Evolutionary conservation across 139 green algal genomes (phyloP).

Genomic region (Picochlorum sp.): DNA sequence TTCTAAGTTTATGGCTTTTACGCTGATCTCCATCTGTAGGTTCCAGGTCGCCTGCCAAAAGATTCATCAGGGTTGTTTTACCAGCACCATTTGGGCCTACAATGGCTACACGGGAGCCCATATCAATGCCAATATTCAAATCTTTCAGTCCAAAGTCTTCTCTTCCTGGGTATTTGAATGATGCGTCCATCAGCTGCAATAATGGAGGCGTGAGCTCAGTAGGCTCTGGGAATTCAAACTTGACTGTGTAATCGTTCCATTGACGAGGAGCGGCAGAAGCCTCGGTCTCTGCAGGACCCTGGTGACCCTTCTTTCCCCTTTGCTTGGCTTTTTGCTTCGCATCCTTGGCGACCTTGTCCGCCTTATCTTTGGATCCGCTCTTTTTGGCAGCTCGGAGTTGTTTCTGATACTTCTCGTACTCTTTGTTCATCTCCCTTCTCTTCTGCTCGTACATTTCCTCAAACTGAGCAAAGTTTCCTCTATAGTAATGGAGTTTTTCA

Average conservation of each 20-base stretch:
- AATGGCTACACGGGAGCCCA: slow-evolving; percentile 90
- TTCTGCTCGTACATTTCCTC: slow-evolving; percentile 99
- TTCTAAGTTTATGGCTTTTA: slow-evolving; percentile 85
- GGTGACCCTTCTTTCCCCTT: slow-evolving; percentile 38
- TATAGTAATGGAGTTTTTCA: slow-evolving; percentile 87
- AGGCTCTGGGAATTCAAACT: slow-evolving; percentile 95
- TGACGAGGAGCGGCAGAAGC: slow-evolving; percentile 29
- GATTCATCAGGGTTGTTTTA: slow-evolving; percentile 96
- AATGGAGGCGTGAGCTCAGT: slow-evolving; percentile 81
- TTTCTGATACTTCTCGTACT: slow-evolving; percentile 86
- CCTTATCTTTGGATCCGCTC: slow-evolving; percentile 57
- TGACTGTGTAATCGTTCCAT: slow-evolving; percentile 75
- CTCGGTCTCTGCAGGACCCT: slow-evolving; percentile 24
- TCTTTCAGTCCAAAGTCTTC: slow-evolving; percentile 85
- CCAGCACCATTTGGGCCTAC: slow-evolving; percentile 93
- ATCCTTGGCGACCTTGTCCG: slow-evolving; percentile 45
- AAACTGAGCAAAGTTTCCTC: slow-evolving; percentile 86
- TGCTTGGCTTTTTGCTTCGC: slow-evolving; percentile 55
- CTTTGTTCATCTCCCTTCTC: slow-evolving; percentile 84
- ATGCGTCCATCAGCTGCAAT: slow-evolving; percentile 73
- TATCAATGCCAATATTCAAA: slow-evolving; percentile 97
- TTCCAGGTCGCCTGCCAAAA: slow-evolving; percentile 86
- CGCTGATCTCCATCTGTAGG: slow-evolving; percentile 77
- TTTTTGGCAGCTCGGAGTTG: slow-evolving; percentile 81
- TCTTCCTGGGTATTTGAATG: slow-evolving; percentile 93